These are phyloP conservation scores for Globisporangium rhizosaccharum DNA, from an alignment of 352 stramenopile genomes.

Conservation along the genomic window DNA sequence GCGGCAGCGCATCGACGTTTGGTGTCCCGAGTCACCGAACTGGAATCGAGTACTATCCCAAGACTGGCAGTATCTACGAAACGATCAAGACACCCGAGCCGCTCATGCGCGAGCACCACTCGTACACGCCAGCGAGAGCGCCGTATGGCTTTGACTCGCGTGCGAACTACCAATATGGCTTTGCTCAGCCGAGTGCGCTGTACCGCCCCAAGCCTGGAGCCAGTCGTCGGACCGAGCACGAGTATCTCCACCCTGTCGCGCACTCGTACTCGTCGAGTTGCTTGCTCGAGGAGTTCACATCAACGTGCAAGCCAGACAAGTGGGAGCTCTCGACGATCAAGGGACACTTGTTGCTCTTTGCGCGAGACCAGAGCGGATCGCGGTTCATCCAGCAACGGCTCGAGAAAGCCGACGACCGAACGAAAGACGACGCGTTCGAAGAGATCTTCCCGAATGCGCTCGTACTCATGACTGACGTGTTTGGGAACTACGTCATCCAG, in stretches of 20 bases:
- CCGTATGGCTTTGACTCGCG: slow-evolving; percentile 16
- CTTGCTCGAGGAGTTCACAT: slow-evolving; percentile 81
- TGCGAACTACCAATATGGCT: slow-evolving; percentile 19
- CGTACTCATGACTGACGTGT: slow-evolving; percentile 91
- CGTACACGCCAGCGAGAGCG: slow-evolving; percentile 1
- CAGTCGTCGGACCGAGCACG: slow-evolving; percentile 22
- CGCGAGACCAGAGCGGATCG: slow-evolving; percentile 79
- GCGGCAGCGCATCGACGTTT: background rate
- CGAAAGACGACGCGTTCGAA: slow-evolving; percentile 70
- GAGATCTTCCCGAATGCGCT: slow-evolving; percentile 82
- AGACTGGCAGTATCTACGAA: slow-evolving; percentile 6
- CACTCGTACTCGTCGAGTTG: slow-evolving; percentile 67
- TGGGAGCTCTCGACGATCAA: slow-evolving; percentile 78
- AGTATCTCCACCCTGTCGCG: slow-evolving; percentile 45
- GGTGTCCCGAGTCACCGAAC: slow-evolving; percentile 1
- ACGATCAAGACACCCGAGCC: slow-evolving; percentile 7
- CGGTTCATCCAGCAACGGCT: slow-evolving; percentile 88
- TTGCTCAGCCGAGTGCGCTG: slow-evolving; percentile 19
- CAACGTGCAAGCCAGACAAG: slow-evolving; percentile 61
- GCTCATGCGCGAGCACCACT: slow-evolving; percentile 1
- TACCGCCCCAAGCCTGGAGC: slow-evolving; percentile 28
- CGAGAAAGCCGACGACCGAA: slow-evolving; percentile 72
- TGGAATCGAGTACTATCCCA: slow-evolving; percentile 3
- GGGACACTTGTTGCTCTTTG: slow-evolving; percentile 82
- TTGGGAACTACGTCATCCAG: slow-evolving; percentile 99